Evolutionary conservation across 2,329 filamentous ascomycete genomes (phyloP), one percentile per base, ranked within the genome.

Genomic region (Ampelomyces quisqualis): DNA sequence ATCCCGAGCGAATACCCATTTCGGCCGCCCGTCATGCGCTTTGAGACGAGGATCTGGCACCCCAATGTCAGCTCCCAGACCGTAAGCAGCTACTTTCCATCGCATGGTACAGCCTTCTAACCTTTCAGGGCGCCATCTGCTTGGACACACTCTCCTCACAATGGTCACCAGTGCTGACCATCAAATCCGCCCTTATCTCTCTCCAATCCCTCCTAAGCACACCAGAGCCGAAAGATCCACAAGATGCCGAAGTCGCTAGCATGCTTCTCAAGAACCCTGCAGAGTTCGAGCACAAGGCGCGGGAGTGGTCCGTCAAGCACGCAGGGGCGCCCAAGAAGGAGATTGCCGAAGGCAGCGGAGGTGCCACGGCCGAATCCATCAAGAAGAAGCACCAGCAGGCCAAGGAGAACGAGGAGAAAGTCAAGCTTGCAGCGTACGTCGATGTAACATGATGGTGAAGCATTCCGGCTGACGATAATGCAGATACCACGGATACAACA

Each of bases 121-220:
- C n/a, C n/a, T n/a, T n/a, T n/a, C 49, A 97, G 89, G 93, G 93
- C 40, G 91, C 90, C 18, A 98, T 98, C 67, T 98, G 93, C 64
- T 82, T 98, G 39, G 93, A 98, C 65, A 97, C 90, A 0, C 79
- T 98, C 11, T 85, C 86, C 7, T 80, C 80, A 9, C 89, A 87
- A 56, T 98, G 93, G 93, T 95, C 91, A 5, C 93, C 93, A 0
- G 90, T 98, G 17, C 80, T 96, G 47, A 98, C 91, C 10, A 91
- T 98, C 69, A 97, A 96, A 73, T 94, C 89, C 14, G 89, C 91
- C 24, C 81, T 98, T 31, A 83, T 98, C 44, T 96, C 90, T 19
- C 78, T 98, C 21, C 90, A 95, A 68, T 91, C 90, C 54, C 82
- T 98, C 13, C 86, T 98, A 60, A 89, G 89, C 71, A 88, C 85